These are phyloP conservation scores for Vitis rotundifolia DNA, from an alignment of 164 flowering plant genomes.

Conservation along the genomic window DNA sequence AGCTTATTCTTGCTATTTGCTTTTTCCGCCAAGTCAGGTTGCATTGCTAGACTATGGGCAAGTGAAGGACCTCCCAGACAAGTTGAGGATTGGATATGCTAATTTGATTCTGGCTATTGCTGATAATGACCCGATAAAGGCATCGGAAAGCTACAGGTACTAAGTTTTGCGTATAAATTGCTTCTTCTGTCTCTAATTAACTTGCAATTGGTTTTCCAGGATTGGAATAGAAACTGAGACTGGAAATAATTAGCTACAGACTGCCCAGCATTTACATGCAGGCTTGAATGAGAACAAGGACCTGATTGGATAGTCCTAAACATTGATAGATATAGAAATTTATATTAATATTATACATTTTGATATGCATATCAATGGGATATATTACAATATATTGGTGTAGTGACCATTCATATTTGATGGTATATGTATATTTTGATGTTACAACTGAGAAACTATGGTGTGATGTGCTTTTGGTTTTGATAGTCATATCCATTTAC, in stretches of 20 bases:
- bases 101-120: constrained; percentile 80
- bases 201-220: neutral
- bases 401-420: too few species aligned
- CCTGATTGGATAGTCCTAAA: neutral
- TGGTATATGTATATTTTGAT: too few species aligned
- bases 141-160: constrained; percentile 71
- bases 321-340: neutral
- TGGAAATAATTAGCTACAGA: neutral
- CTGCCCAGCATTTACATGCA: neutral
- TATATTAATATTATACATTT: too few species aligned
- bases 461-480: neutral
- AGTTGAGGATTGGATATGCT: constrained; percentile 88
- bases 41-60: constrained; percentile 96
- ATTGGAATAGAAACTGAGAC: neutral
- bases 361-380: too few species aligned
- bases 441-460: neutral
- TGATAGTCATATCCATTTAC: neutral
- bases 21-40: constrained; percentile 48
- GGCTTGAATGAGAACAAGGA: neutral
- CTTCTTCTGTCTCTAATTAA: constrained; percentile 5
- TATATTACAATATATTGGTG: too few species aligned
- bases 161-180: constrained; percentile 2
- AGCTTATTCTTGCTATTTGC: neutral
- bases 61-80: constrained; percentile 91
- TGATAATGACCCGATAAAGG: constrained; percentile 61